Percentiles rank a stretch among this genome's conserved stretches.
phyloP scores from a whole-genome alignment of 768 basidiomycete species.

The Coprinellus micaceus region DNA sequence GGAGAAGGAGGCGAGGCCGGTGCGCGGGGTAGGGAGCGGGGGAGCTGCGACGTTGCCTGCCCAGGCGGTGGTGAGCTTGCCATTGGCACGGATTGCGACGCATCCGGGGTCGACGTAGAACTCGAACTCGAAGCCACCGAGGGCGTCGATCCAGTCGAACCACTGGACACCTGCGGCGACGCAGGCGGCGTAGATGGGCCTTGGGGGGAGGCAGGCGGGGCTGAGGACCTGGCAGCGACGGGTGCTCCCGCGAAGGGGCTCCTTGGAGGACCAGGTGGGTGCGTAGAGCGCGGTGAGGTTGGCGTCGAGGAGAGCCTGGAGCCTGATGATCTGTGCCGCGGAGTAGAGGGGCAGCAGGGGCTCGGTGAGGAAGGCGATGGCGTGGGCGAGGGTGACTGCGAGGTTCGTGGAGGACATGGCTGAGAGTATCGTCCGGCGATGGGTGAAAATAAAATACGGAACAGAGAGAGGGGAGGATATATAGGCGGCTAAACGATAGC shows the following conservation, averaged over 20 bases:
- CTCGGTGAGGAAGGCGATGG: conserved; percentile 68
- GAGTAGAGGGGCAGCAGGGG: conserved; percentile 57
- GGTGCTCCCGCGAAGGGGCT: conserved; percentile 66
- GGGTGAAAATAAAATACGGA: conserved; percentile 24
- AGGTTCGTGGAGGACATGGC: conserved; percentile 51
- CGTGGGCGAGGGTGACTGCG: conserved; percentile 67
- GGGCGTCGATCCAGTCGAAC: conserved; percentile 73
- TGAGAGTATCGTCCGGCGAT: conserved; percentile 64
- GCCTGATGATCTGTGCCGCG: conserved; percentile 60
- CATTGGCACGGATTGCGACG: conserved; percentile 56
- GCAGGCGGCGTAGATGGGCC: conserved; percentile 68
- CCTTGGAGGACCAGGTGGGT: conserved; percentile 58
- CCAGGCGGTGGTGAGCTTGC: conserved; percentile 63
- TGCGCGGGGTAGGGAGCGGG: conserved; percentile 20
- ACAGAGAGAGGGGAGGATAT: not conserved
- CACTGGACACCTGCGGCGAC: conserved; percentile 67
- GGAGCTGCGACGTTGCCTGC: conserved; percentile 46
- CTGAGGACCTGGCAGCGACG: conserved; percentile 75
- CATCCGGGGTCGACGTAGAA: conserved; percentile 79
- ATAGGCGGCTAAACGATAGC: conserved; percentile 29
- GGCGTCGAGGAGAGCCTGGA: conserved; percentile 68
- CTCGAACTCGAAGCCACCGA: conserved; percentile 72
- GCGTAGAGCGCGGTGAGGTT: conserved; percentile 70
- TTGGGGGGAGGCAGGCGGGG: conserved; percentile 64
- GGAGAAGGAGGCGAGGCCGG: conserved; percentile 15